Conservation (phyloP, 768 basidiomycete species). For the Phlebiopsis gigantea region DNA sequence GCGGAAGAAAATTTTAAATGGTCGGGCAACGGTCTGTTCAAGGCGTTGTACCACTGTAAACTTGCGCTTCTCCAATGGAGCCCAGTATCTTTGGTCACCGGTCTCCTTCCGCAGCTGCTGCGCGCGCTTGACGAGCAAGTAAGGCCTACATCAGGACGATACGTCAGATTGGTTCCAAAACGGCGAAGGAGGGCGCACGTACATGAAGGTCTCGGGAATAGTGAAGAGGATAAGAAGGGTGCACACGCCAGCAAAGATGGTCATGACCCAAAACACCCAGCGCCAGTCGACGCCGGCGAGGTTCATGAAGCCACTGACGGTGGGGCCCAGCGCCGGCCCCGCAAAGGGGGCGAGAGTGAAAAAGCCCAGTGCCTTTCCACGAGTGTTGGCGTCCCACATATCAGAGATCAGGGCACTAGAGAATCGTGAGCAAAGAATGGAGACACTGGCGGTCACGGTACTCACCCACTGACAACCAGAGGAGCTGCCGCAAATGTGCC, state of each 20-base stretch:
- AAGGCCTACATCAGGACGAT: slow-evolving; percentile 48
- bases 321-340: slow-evolving; percentile 43
- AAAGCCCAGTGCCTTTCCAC: slow-evolving; percentile 61
- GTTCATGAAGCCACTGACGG: slow-evolving; percentile 32
- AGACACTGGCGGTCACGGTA: not conserved
- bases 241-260: slow-evolving; percentile 54
- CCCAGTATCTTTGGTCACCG: slow-evolving; percentile 46
- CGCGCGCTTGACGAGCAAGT: slow-evolving; percentile 51
- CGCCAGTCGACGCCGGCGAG: slow-evolving; percentile 47
- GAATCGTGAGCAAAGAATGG: slow-evolving; percentile 28
- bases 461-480: slow-evolving; percentile 62
- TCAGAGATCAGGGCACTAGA: slow-evolving; percentile 24
- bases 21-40: slow-evolving; percentile 46
- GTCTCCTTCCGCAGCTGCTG: slow-evolving; percentile 44
- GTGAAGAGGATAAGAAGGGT: slow-evolving; percentile 46
- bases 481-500: slow-evolving; percentile 68
- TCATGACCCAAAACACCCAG: slow-evolving; percentile 63
- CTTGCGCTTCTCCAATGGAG: slow-evolving; percentile 42
- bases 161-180: slow-evolving; percentile 4
- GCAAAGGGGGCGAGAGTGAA: slow-evolving; percentile 48
- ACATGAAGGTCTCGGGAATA: slow-evolving; percentile 67
- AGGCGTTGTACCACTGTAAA: slow-evolving; percentile 36
- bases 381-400: slow-evolving; percentile 54
- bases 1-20: slow-evolving; percentile 57
- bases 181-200: slow-evolving; percentile 14